Base-by-base conservation (phyloP, 768 basidiomycete species). In the Solioccasus polychromus region DNA sequence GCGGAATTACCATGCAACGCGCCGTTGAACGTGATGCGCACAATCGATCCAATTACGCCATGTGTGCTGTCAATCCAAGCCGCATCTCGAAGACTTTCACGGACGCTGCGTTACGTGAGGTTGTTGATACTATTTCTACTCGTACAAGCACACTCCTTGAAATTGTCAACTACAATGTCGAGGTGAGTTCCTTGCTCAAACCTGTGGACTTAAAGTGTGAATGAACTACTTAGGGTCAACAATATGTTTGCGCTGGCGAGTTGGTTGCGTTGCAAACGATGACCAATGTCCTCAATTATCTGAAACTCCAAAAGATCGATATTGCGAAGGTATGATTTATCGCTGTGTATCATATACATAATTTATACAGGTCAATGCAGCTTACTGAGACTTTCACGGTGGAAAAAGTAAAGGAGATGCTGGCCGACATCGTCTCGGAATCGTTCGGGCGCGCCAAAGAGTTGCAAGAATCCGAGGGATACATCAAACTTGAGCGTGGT, bases 1-100 rank as follows among this genome's bases (percentile, higher is more conserved):
- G 96, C 65, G 96, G 96, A 57, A 94, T 99, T 62, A 99, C 96
- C 28, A 99, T 98, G 96, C 96, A 98, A 62, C 92, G 96, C 19
- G 96, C 96, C 22, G 96, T 99, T 47, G 92, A 96, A 68, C 91
- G 96, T 25, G 96, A 99, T 62, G 75, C 85, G 2, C 74, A 88
- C 46, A 94, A 94, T 60, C 82, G 96, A 29, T 95, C 92, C 20
- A 92, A 94, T 64, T 99, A 97, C 58, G 94, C 92, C 8, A 98
- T 99, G 96, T 94, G 93, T 67, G 95, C 96, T n/a, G 89, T 96
- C 57, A 98, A 99, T 67, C 95, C 95, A 3, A 86, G 91, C 56
- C 87, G 95, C 44, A 90, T 99, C 51, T 91, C 92, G 26, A 86
- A 85, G 64, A 85, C 90, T 2, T 99, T 99, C 76, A 92, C 83